Base-by-base conservation (phyloP, 2,329 filamentous ascomycete genomes). In the Claviceps quebecensis region DNA sequence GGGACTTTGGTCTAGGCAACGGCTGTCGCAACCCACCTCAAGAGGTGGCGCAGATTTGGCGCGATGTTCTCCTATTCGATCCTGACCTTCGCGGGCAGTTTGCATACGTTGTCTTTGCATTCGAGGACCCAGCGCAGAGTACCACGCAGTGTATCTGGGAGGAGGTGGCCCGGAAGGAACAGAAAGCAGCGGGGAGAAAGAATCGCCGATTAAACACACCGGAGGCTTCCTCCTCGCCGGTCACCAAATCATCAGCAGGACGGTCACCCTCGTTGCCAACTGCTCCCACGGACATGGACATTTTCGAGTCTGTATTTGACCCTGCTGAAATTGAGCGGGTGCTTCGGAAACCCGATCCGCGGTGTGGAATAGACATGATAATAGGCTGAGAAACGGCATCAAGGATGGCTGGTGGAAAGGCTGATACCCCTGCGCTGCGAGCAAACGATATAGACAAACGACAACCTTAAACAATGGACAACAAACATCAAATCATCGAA, bases 31-130 rank as follows among this genome's bases (percentile, higher is more conserved):
- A 85, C 62, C 81, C 81, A 41, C 77, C 81, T 1, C 73, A 75
- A 60, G 80, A 83, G 63, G 69, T 84, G 50, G 80, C 80, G 37
- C 74, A 79, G 63, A 71, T 84, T 48, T 85, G 81, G 81, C 72
- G 79, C 45, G 80, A 85, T 56, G 69, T 82, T 11, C 71, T 84
- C 44, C 69, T 83, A 44, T 80, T 78, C 61, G 78, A 83, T 55
- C 73, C 77, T 0, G 79, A 82, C 52, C 73, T 84, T 39, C 70
- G 76, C 14, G 80, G 81, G 17, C 76, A 79, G 52, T 81, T 85
- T 59, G 64, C 71, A 49, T 75, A 78, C 56, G 76, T 83, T 36
- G 72, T 80, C 5, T 85, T 85, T 60, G 76, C 80, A 13, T 83
- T 85, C 56, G 80, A 83, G 56, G 76, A 82, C 53, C 65, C 69